Percentiles rank a stretch among this genome's conserved stretches.
Evolutionary conservation across 2,329 filamentous ascomycete species (phyloP).

Genomic region (Metarhizium sp.): DNA sequence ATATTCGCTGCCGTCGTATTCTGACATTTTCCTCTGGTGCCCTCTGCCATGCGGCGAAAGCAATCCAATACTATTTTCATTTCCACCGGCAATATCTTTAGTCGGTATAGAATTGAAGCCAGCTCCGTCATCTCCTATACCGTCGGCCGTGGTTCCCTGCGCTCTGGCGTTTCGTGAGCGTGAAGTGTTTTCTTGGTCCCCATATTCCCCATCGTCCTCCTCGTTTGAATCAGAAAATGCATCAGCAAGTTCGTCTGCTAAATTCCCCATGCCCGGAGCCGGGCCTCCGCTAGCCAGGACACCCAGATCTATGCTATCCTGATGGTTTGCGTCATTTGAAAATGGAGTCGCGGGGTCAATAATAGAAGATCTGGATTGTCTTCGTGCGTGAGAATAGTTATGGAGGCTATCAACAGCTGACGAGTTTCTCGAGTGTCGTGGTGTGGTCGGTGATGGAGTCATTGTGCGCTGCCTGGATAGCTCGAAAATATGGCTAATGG

Average conservation of each 20-base stretch:
- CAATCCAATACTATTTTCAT: slow-evolving; percentile 32
- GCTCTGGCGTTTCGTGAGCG: not conserved
- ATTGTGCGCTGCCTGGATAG: not conserved
- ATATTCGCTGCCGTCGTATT: slow-evolving; percentile 67
- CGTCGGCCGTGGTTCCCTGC: not conserved
- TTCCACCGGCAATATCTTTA: slow-evolving; percentile 23
- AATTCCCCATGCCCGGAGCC: slow-evolving; percentile 55
- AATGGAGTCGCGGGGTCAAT: slow-evolving; percentile 41
- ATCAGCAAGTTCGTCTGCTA: slow-evolving; percentile 74
- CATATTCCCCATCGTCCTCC: slow-evolving; percentile 48
- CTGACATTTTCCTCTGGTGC: slow-evolving; percentile 42
- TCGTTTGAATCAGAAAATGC: slow-evolving; percentile 59
- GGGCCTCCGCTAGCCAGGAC: slow-evolving; percentile 33
- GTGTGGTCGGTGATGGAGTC: slow-evolving; percentile 27
- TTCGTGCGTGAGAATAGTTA: slow-evolving; percentile 35
- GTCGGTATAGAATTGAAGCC: slow-evolving; percentile 13
- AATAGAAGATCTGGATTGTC: slow-evolving; percentile 41
- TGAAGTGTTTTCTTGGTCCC: slow-evolving; percentile 18
- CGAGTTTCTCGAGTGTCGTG: slow-evolving; percentile 49
- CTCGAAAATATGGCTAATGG: not conserved
- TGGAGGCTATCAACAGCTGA: slow-evolving; percentile 42
- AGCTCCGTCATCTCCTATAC: slow-evolving; percentile 1
- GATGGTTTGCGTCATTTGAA: slow-evolving; percentile 38
- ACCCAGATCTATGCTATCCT: slow-evolving; percentile 36
- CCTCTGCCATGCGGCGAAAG: slow-evolving; percentile 32